A percentile compares a stretch with the other conserved stretches of the same genome.
phyloP scores from a whole-genome alignment of 306 rosid genomes.

The Sesbania bispinosa region DNA sequence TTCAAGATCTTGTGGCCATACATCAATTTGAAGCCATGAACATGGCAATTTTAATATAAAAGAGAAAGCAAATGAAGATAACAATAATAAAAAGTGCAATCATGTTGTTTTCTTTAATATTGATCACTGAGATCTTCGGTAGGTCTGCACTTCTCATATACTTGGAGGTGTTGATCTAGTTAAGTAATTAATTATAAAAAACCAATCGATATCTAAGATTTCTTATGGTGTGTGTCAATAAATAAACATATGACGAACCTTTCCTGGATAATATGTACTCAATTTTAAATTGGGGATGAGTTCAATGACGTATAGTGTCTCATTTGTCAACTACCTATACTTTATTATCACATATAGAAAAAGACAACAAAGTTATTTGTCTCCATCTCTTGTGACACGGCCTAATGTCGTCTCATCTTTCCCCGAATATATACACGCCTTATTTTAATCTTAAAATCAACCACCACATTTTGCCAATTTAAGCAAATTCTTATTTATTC shows the following conservation, averaged over 20 bases:
- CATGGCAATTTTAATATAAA: neutral
- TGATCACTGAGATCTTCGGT: constrained; percentile 19
- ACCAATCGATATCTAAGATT: neutral
- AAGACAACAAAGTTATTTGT: neutral
- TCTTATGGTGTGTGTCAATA: neutral
- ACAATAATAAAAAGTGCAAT: neutral
- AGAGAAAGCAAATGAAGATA: neutral
- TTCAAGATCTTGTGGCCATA: constrained; percentile 7
- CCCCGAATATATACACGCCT: neutral
- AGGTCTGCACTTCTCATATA: neutral
- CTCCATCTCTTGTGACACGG: constrained; percentile 12
- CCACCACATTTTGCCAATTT: neutral
- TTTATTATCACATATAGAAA: neutral
- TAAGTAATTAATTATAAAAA: neutral
- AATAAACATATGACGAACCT: neutral
- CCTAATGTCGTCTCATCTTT: neutral
- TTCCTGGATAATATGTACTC: neutral
- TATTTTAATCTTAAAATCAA: neutral
- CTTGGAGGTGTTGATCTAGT: neutral
- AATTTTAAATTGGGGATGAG: constrained; percentile 9
- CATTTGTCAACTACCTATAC: constrained; percentile 7
- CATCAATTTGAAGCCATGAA: neutral
- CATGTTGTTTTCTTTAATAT: neutral
- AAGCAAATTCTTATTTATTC: neutral
- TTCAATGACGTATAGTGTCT: constrained; percentile 11